Base-by-base conservation (phyloP, 2,329 filamentous ascomycete species). In the Exophiala alcalophila region DNA sequence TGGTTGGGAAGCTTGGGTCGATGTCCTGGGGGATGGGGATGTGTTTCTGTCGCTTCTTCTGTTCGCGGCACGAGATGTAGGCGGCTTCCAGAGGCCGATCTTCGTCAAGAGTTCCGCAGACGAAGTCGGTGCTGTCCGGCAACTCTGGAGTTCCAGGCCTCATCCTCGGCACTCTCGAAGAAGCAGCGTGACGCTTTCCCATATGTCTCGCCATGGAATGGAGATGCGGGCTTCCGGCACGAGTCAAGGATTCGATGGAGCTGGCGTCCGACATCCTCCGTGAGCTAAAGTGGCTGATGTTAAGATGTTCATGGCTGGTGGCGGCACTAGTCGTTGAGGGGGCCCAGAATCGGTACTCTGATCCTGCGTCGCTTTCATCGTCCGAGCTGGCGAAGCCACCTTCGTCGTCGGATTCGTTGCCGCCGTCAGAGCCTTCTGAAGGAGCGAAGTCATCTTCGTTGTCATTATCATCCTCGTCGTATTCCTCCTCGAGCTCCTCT, bases 61-160 rank as follows among this genome's bases (percentile, higher is more conserved):
- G 82, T 58, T 90, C 85, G 44, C 94, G 76, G 57, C 85, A 88
- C 2, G 86, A 86, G 42, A 94, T 77, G 63, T 96, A 98, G 1
- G 88, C 91, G 55, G 90, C 88, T 62, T 98, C 92, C n/a, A 97
- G 69, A 2, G 89, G 88, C 30, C 88, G 82, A 59, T 98, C 92
- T 65, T 98, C 92, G 54, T 98, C 92, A 14, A 98, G 74, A 1
- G 92, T 98, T 45, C 92, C 92, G 59, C 92, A 97, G n/a, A 98
- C 92, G 55, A 98, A 98, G 64, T 98, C 92, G 10, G 92, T 97
- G 65, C 90, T 96, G 64, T 98, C 92, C 1, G 92, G 92, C 8
- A 98, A 73, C 60, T 95, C 88, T 2, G 87, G 86, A 1, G 84
- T 86, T 16, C 76, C 75, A 26, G 80, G 76, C 15, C 82, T 82